These are phyloP conservation scores for Nitzschia sp. DNA, from an alignment of 108 stramenopile genomes.

Conservation along the genomic window DNA sequence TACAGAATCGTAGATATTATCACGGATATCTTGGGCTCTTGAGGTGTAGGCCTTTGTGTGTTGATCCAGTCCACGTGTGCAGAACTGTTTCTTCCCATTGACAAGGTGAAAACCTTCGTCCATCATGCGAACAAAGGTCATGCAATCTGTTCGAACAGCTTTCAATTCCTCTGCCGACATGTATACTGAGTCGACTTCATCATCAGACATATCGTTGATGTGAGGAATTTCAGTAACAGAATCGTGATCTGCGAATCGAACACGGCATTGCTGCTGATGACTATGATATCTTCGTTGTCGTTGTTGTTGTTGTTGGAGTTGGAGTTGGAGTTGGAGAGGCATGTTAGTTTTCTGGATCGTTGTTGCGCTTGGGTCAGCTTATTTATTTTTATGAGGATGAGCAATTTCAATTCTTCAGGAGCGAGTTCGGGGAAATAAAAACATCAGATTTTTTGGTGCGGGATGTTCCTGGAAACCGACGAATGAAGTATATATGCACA, in stretches of 20 bases:
- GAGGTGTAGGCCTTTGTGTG: background rate
- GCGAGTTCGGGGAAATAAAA: too few species aligned
- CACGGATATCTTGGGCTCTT: background rate
- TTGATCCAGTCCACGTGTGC: slow-evolving; percentile 11
- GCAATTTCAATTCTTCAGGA: too few species aligned
- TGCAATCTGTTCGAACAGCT: slow-evolving; percentile 8
- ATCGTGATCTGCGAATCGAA: slow-evolving; percentile 8
- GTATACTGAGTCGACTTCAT: slow-evolving; percentile 4
- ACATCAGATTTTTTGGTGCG: too few species aligned
- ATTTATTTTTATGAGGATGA: too few species aligned
- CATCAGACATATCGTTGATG: slow-evolving; percentile 12
- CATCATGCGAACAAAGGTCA: background rate
- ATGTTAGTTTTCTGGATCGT: too few species aligned
- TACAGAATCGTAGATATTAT: slow-evolving; percentile 2
- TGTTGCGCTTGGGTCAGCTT: too few species aligned
- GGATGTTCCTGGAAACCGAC: too few species aligned
- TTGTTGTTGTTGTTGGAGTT: background rate
- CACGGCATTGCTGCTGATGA: background rate
- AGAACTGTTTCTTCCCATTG: background rate
- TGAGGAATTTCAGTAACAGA: slow-evolving; percentile 12
- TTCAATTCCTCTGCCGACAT: slow-evolving; percentile 1
- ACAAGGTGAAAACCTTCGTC: slow-evolving; percentile 2
- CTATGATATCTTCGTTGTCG: background rate
- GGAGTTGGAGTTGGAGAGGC: too few species aligned
- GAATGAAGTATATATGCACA: too few species aligned